Evolutionary conservation across 805 yeast genomes (phyloP), one percentile per base, ranked within the genome.

Genomic region (Candida pseudofarinosa): DNA sequence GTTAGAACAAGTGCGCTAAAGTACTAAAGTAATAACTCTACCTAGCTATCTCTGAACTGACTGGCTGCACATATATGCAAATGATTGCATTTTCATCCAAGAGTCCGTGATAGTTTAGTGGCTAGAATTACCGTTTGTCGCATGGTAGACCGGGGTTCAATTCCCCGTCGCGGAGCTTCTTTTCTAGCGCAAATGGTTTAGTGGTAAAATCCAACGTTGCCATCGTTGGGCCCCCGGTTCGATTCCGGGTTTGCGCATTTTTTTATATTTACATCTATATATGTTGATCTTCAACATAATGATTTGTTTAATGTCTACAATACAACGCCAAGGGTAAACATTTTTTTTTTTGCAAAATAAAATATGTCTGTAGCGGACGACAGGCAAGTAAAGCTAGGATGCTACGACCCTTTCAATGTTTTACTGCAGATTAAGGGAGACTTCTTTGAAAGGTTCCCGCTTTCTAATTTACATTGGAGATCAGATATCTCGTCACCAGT

Each of bases 401-500:
- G 77, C 58, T 85, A 81, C 55, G 95, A 88, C 50, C 96, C 96
- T 1, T 84, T 83, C 54, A 72, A 76, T 19, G 74, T 82, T 1
- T 79, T 70, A 51, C 69, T 75, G 2, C 55, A 62, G 34, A 56
- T 85, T 14, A 53, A 67, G 45, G 53, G 60, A 2, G 75, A 71
- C 7, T 57, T 86, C 14, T 62, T 59, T 16, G 40, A 70, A 10
- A 70, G 72, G 40, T 65, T 83, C 2, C 83, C 81, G 2, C 65
- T 87, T 20, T 74, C 81, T 2, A 82, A 83, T 40, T 65, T 88
- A 19, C 89, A 85, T 54, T 86, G 95, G 93, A 76, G 74, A 49
- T 54, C 58, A 42, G 60, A 66, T 39, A 59, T 72, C 14, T 61
- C 69, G 30, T 76, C 80, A 33, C 80, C 82, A 1, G 58, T 83